Percentiles rank a stretch among this genome's conserved stretches.
Evolutionary conservation across 495 filamentous ascomycete species (phyloP).

Genomic region (Parathielavia appendiculata): DNA sequence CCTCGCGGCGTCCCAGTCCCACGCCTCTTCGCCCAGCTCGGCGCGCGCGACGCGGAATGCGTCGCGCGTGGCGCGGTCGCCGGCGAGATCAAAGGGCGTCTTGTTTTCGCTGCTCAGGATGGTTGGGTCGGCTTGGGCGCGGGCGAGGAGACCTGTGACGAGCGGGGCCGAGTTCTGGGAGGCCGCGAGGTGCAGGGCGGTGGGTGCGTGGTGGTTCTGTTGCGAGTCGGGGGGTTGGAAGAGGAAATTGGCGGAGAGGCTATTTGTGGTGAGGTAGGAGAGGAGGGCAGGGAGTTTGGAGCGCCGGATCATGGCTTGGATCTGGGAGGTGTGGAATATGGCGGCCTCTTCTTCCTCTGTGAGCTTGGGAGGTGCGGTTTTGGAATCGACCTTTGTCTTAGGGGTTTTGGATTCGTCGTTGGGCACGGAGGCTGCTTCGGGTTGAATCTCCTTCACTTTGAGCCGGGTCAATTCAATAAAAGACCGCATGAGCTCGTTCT

Average conservation of each 20-base stretch:
- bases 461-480: slow-evolving; percentile 89
- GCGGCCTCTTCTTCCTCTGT: slow-evolving; percentile 79
- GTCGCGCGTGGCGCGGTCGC: slow-evolving; percentile 81
- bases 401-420: slow-evolving; percentile 34
- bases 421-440: slow-evolving; percentile 54
- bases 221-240: slow-evolving; percentile 66
- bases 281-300: slow-evolving; percentile 84
- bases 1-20: slow-evolving; percentile 73
- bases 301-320: slow-evolving; percentile 81
- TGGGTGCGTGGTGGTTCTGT: slow-evolving; percentile 79
- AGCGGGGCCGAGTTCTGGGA: slow-evolving; percentile 68
- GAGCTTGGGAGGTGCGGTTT: slow-evolving; percentile 49
- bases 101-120: slow-evolving; percentile 61
- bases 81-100: slow-evolving; percentile 79
- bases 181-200: slow-evolving; percentile 78
- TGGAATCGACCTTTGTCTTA: slow-evolving; percentile 41
- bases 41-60: slow-evolving; percentile 83
- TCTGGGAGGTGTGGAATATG: slow-evolving; percentile 74
- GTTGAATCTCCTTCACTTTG: slow-evolving; percentile 66
- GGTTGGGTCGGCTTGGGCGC: slow-evolving; percentile 70
- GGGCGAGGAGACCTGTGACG: slow-evolving; percentile 68
- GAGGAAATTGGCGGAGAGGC: slow-evolving; percentile 68
- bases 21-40: slow-evolving; percentile 68
- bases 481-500: slow-evolving; percentile 85
- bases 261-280: slow-evolving; percentile 71